Conservation (phyloP, 2,329 filamentous ascomycete genomes). For the Aspergillus calidoustus region DNA sequence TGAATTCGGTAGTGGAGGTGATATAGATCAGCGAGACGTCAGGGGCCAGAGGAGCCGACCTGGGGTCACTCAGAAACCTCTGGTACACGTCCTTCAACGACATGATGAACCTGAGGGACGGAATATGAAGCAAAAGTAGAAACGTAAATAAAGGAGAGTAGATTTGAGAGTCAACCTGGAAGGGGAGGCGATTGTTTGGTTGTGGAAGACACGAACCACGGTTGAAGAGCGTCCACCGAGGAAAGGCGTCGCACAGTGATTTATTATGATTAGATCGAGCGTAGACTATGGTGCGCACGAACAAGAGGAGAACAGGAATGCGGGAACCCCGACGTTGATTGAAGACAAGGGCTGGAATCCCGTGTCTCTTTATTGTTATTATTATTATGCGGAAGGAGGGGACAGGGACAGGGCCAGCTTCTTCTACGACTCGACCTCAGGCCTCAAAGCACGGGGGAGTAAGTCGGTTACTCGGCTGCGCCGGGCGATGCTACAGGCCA, state of each 20-base stretch:
- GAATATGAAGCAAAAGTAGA: conserved; percentile 15
- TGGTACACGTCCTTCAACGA: conserved; percentile 62
- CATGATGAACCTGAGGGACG: conserved; percentile 34
- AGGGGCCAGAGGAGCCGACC: conserved; percentile 64
- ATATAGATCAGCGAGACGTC: conserved; percentile 83
- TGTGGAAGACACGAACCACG: conserved; percentile 23
- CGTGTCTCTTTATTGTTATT: conserved; percentile 6
- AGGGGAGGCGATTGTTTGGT: conserved; percentile 8
- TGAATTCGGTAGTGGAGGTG: conserved; percentile 78
- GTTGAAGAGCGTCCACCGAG: conserved; percentile 3
- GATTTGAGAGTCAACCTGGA: conserved; percentile 10
- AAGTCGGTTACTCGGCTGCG: conserved; percentile 11
- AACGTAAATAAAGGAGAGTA: conserved; percentile 18
- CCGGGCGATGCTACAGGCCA: conserved; percentile 1
- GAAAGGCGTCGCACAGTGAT: not conserved
- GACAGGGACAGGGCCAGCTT: not conserved
- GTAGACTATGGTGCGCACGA: not conserved
- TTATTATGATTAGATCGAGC: not conserved
- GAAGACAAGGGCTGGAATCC: not conserved
- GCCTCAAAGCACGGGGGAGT: not conserved
- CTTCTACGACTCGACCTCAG: not conserved
- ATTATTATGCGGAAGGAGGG: conserved; percentile 6
- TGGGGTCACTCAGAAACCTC: conserved; percentile 72
- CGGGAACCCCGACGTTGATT: not conserved
- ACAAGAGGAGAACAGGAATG: conserved; percentile 12